Conservation (phyloP, 768 basidiomycete species). For the Kockovaella imperatae region DNA sequence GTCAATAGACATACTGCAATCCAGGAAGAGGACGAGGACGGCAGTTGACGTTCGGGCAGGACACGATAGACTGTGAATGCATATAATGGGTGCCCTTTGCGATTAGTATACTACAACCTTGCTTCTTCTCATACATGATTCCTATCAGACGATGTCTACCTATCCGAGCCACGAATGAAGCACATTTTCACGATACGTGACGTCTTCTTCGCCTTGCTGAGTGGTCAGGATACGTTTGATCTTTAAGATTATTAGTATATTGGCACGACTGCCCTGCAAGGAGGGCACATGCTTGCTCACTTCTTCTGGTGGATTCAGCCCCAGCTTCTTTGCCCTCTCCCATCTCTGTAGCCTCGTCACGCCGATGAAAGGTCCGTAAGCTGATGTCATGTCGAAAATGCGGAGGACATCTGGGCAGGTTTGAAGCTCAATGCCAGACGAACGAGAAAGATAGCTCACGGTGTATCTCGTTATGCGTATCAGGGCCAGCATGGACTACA, state of each 20-base stretch:
- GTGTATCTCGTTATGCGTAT: constrained; percentile 38
- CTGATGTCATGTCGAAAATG: constrained; percentile 41
- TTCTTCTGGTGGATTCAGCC: constrained; percentile 70
- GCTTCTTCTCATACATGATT: constrained; percentile 1
- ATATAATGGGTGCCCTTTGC: background rate
- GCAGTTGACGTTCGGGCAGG: no score
- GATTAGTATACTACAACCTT: background rate
- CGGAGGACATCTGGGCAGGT: constrained; percentile 31
- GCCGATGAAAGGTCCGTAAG: constrained; percentile 41
- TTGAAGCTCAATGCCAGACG: background rate
- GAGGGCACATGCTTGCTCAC: constrained; percentile 46
- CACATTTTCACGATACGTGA: constrained; percentile 57
- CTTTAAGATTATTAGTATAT: constrained; percentile 47
- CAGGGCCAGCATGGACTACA: constrained; percentile 36
- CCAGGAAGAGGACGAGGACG: background rate
- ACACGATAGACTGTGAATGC: no score
- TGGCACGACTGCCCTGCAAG: background rate
- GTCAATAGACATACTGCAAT: background rate
- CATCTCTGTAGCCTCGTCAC: constrained; percentile 72
- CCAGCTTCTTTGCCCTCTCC: constrained; percentile 71
- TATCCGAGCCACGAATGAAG: constrained; percentile 49
- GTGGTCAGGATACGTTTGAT: constrained; percentile 70
- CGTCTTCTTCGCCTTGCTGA: constrained; percentile 55
- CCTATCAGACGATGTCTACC: no score
- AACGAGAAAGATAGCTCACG: constrained; percentile 19